A percentile compares a stretch with the other conserved stretches of the same genome.
phyloP scores from a whole-genome alignment of 2,329 filamentous ascomycete species.

The Monilinia laxa region DNA sequence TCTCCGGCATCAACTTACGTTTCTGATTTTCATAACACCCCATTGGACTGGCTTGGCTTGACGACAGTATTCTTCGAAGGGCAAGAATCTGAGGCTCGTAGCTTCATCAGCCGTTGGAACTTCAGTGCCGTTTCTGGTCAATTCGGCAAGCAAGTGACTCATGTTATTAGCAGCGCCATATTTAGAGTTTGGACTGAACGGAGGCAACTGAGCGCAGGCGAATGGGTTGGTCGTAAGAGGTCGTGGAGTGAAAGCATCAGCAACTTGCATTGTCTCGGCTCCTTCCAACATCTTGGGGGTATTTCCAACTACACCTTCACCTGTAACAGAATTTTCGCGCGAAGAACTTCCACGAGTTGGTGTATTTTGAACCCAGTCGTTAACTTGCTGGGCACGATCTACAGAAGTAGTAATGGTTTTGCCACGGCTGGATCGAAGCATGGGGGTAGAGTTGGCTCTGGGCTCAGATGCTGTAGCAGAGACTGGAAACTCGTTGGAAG shows the following conservation, averaged over 20 bases:
- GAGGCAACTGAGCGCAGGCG: conserved; percentile 9
- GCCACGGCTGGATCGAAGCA: conserved; percentile 31
- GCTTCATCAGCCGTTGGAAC: conserved; percentile 36
- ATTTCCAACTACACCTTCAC: background rate
- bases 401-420: conserved; percentile 26
- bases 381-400: conserved; percentile 27
- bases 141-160: conserved; percentile 26
- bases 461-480: conserved; percentile 27
- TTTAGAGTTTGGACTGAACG: conserved; percentile 12
- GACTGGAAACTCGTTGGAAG: background rate
- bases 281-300: conserved; percentile 18
- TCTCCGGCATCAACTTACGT: conserved; percentile 37
- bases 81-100: conserved; percentile 37
- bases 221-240: conserved; percentile 27
- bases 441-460: conserved; percentile 26
- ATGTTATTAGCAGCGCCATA: conserved; percentile 21
- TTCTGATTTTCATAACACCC: conserved; percentile 43
- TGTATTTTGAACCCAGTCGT: conserved; percentile 28
- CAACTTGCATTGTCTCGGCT: background rate
- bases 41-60: conserved; percentile 33
- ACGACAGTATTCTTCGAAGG: conserved; percentile 42
- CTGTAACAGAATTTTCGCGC: background rate
- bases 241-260: background rate
- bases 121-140: conserved; percentile 31
- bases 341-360: conserved; percentile 15